Evolutionary conservation across 257 asterid genomes (phyloP).

Genomic region (Lycium ferocissimum): DNA sequence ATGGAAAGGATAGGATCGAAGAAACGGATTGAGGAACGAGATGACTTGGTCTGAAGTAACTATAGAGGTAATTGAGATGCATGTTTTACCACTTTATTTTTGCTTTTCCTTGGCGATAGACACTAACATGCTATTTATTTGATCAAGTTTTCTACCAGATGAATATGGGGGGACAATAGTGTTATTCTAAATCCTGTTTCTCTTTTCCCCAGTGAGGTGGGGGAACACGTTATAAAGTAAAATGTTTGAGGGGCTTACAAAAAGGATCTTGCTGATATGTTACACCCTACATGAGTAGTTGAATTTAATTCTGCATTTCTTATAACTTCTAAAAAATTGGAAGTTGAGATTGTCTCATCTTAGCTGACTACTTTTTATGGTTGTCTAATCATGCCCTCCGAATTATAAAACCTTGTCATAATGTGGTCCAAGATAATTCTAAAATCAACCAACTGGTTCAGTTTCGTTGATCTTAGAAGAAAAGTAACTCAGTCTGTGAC

Average conservation of each 20-base stretch:
- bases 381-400: background rate
- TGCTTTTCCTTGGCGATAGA: background rate
- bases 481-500: too few species aligned
- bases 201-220: background rate
- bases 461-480: too few species aligned
- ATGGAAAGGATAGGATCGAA: constrained; percentile 28
- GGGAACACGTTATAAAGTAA: background rate
- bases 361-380: background rate
- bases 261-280: background rate
- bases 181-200: background rate
- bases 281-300: background rate
- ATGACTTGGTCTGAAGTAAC: constrained; percentile 39
- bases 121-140: background rate
- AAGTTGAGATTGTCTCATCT: background rate
- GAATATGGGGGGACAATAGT: background rate
- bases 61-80: background rate
- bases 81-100: background rate
- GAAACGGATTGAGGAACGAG: constrained; percentile 40
- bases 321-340: background rate
- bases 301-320: background rate
- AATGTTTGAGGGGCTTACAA: background rate
- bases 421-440: background rate
- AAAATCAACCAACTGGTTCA: too few species aligned
- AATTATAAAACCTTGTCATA: background rate
- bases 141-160: background rate